Conservation (phyloP, 495 filamentous ascomycete species). For the Aspergillus bridgeri region DNA sequence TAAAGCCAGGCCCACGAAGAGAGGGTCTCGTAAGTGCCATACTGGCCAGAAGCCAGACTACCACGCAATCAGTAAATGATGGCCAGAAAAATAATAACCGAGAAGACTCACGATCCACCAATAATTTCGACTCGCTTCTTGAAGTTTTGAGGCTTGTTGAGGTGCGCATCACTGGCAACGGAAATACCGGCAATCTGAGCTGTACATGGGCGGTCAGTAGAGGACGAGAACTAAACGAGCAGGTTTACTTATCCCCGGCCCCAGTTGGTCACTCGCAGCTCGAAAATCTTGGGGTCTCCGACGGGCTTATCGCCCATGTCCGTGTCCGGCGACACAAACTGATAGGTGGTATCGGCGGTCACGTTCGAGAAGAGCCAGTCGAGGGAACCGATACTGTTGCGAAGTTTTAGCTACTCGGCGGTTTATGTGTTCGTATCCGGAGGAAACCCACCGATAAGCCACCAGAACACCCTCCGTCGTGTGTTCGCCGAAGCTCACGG, state of each 20-base stretch:
- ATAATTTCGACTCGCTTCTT: conserved; percentile 60
- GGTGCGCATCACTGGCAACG: conserved; percentile 41
- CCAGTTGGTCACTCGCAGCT: conserved; percentile 61
- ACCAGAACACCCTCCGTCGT: conserved; percentile 56
- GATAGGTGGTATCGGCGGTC: conserved; percentile 56
- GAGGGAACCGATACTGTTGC: conserved; percentile 51
- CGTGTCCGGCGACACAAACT: conserved; percentile 45
- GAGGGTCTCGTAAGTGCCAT: conserved; percentile 59
- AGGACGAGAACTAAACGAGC: neutral
- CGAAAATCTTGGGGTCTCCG: conserved; percentile 22
- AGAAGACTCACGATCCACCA: conserved; percentile 49
- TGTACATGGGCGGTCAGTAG: conserved; percentile 13
- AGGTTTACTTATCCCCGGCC: conserved; percentile 48
- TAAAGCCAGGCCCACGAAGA: conserved; percentile 56
- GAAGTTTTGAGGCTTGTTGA: conserved; percentile 51
- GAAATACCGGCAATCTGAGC: conserved; percentile 58
- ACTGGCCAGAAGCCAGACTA: conserved; percentile 50
- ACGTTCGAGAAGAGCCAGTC: conserved; percentile 70
- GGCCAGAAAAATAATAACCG: neutral
- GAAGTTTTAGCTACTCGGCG: neutral
- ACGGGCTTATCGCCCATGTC: conserved; percentile 14
- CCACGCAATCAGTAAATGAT: neutral
- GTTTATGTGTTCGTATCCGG: neutral
- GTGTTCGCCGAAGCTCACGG: conserved; percentile 59
- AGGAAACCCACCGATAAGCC: conserved; percentile 44